Base-by-base conservation (phyloP, 2,329 filamentous ascomycete genomes). In the Colletotrichum cordylinicola region DNA sequence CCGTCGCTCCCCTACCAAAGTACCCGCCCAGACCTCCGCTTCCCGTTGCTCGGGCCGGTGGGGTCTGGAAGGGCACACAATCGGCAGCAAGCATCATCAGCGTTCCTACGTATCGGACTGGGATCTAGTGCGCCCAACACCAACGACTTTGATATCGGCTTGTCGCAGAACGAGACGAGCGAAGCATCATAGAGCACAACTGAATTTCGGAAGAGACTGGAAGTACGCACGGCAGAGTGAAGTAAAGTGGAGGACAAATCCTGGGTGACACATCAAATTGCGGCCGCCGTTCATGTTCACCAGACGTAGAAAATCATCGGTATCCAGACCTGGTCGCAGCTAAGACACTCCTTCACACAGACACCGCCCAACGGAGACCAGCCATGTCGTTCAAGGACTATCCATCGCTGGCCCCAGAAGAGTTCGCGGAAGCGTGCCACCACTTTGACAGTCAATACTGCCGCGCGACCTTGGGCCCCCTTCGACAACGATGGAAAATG, bases 351-450 rank as follows among this genome's bases (percentile, higher is more conserved):
- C 4, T 48, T 18, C 48, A 52, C 27, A 24, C 13, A 27, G 24
- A 31, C 35, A 29, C 18, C 29, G 10, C 39, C 18, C 35, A 13
- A 39, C 2, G 35, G 12, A 37, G 15, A 58, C n/a, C 33, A 33
- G 43, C 3, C 39, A 76, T 76, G 74, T 27, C 60, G 15, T 89
- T 91, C 80, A 79, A 83, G 74, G 85, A 87, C 67, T 95, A 93
- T 80, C 93, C 93, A 8, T 90, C 89, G 74, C 87, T 95, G 33
- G 89, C 85, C 13, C 80, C 84, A 13, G 88, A 91, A 55, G 93
- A 95, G 80, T 95, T 95, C 78, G 84, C 90, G 69, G 88, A 91
- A 80, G 90, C 89, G 70, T 95, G 93, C 82, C 90, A 93, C 79
- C 86, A 90, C 70, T 86, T 93, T 27, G 91, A 93, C 77, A 86